Base-by-base conservation (phyloP, 78 protist species). In the Isochrysis galbana region DNA sequence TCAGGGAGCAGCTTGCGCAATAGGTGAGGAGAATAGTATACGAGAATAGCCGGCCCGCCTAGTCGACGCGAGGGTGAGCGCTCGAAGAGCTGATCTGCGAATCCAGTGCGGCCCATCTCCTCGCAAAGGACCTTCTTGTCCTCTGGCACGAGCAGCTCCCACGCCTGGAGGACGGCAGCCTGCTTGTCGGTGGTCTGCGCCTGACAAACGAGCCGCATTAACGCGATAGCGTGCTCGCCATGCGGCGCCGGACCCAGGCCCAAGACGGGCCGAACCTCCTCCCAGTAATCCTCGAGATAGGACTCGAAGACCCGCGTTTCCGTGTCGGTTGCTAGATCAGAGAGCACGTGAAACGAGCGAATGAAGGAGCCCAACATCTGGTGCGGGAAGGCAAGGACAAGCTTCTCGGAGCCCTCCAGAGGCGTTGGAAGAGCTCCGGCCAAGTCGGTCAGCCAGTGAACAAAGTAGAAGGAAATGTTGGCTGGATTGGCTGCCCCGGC, bases 381-480 rank as follows among this genome's bases (percentile, higher is more conserved):
- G 44, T 2, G 3, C 3, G 82, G 82, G 82, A 72, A 72, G 14
- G 1, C 17, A 23, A 72, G 32, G 25, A 72, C 82, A 41, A 72
- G 41, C 17, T n/a, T 7, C 41, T 72, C 82, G 39, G 82, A 72
- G 17, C 82, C 82, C 11, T 34, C 42, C 21, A 72, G 82, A 19
- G 82, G 82, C 39, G 17, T 72, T 4, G 82, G 82, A 7, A 17
- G 32, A 3, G 82, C 82, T 36, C 82, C 82, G 41, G 82, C 82
- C 82, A 72, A 17, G 82, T 72, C 82, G 2, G 82, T 72, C 44
- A 72, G 42, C 82, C 82, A 72, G 82, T 72, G 82, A 17, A 34
- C 82, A 34, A 72, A 72, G 41, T 72, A 72, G 14, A 72, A 72
- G 17, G 82, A 2, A 41, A 72, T 17, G 41, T 72, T 41, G 44